Conservation (phyloP, 306 rosid genomes). For the Cajanus cajan region DNA sequence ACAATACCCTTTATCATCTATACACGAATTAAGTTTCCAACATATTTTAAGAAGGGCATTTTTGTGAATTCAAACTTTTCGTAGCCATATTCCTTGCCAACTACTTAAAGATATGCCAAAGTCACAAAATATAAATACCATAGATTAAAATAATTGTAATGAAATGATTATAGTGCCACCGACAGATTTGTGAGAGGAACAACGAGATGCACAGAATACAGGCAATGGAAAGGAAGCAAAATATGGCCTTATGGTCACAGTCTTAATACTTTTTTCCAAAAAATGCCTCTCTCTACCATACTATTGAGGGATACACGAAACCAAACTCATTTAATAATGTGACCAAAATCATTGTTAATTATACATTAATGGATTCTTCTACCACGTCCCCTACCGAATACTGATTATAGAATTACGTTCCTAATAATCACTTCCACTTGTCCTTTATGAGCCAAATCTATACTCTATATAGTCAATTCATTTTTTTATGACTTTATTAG, state of each 20-base stretch:
- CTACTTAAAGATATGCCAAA: constrained; percentile 25
- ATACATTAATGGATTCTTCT: constrained; percentile 18
- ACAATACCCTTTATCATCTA: neutral
- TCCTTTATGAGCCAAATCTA: constrained; percentile 2
- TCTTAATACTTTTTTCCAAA: neutral
- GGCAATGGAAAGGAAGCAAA: neutral
- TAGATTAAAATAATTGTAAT: constrained; percentile 6
- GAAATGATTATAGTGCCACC: constrained; percentile 40
- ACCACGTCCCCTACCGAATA: constrained; percentile 11
- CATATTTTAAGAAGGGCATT: neutral
- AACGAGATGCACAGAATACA: neutral
- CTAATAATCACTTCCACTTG: constrained; percentile 8
- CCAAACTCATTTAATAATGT: constrained; percentile 45
- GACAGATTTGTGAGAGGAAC: constrained; percentile 32
- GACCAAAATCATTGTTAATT: constrained; percentile 28
- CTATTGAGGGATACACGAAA: constrained; percentile 41
- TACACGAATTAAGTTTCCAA: neutral
- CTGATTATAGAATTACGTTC: constrained; percentile 29
- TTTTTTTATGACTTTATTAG: neutral
- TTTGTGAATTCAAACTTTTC: neutral
- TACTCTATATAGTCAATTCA: constrained; percentile 23
- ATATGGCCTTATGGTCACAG: neutral
- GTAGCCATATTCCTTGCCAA: constrained; percentile 22
- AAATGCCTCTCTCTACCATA: constrained; percentile 29
- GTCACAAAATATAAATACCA: neutral